Conservation (phyloP, 2,329 filamentous ascomycete species). For the Colletotrichum higginsianum region DNA sequence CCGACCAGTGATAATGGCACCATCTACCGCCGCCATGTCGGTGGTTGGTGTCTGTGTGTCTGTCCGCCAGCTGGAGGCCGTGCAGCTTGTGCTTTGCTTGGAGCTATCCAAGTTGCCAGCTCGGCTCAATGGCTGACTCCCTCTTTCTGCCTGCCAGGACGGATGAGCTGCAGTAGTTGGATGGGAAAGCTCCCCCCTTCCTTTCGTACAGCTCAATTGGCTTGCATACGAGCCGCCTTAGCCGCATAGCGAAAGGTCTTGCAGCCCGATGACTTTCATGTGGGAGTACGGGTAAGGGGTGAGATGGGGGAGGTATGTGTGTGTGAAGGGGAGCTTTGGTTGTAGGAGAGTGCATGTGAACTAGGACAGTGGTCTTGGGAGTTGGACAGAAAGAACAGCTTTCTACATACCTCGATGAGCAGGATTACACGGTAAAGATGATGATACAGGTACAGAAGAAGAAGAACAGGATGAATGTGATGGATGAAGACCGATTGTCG, state of each 20-base stretch:
- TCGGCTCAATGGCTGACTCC: neutral
- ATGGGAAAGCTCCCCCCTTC: conserved; percentile 7
- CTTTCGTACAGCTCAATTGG: conserved; percentile 17
- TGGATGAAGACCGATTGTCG: conserved; percentile 24
- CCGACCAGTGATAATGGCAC: conserved; percentile 16
- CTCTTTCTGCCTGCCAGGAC: conserved; percentile 2
- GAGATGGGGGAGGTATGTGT: neutral
- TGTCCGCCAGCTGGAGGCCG: neutral
- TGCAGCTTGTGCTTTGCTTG: conserved; percentile 23
- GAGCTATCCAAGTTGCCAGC: conserved; percentile 33
- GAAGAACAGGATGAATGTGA: conserved; percentile 57
- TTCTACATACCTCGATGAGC: conserved; percentile 38
- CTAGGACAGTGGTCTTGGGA: neutral
- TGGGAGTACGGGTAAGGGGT: neutral
- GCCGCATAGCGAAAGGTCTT: conserved; percentile 7
- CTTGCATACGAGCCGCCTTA: conserved; percentile 23
- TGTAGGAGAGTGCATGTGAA: neutral
- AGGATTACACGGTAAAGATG: conserved; percentile 29
- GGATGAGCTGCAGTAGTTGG: conserved; percentile 16
- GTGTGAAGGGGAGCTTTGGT: conserved; percentile 10
- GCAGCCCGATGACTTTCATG: conserved; percentile 19
- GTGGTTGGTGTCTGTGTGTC: neutral
- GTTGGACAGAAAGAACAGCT: conserved; percentile 23
- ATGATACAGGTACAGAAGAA: conserved; percentile 48
- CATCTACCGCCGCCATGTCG: conserved; percentile 1